Base-by-base conservation (phyloP, 116 monocot genomes). In the Trichopus zeylanicus region DNA sequence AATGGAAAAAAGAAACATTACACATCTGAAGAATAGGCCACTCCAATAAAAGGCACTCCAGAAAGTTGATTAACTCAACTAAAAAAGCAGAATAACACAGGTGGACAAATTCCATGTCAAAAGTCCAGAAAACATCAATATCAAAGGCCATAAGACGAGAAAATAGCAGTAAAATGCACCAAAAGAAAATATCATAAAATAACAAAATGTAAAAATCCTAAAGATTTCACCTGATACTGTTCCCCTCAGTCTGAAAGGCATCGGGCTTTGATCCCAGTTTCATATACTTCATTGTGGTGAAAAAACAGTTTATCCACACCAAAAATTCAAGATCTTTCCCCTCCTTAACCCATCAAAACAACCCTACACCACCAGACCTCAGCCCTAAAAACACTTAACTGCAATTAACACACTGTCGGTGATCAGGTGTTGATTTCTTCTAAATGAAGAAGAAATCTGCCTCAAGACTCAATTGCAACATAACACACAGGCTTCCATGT, bases 231-330 rank as follows among this genome's bases (percentile, higher is more conserved):
- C 71, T 77, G 26, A 77, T 56, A 57, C 74, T 63, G 27, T 77
- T 71, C 52, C 76, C 77, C 55, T 85, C 70, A 0, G 73, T 58
- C 70, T 85, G 85, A 68, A 85, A 85, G 0, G 74, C 59, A 65
- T 85, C 85, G 15, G 85, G 80, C 42, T 80, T 85, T 4, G 85
- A 77, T 64, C 85, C 85, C 66, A 85, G 77, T 67, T 85, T 85
- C 85, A 85, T 85, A 61, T 80, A 85, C 77, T 85, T 85, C 85
- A 85, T 85, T 31, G 49, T 74, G 49, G 26, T 16, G 12, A 12
- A 1, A 55, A 33, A 20, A 25, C 2, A 9, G 26, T 18, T 25
- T 59, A 1, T 35, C 46, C 64, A 53, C 46, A 34, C 19, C 34
- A 15, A 1, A 29, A 27, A 52, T 8, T 19, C 29, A 37, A 42